Percentiles rank a stretch among this genome's conserved stretches.
Evolutionary conservation across 2,329 filamentous ascomycete genomes (phyloP).

Genomic region (Arthrobotrys musiformis): DNA sequence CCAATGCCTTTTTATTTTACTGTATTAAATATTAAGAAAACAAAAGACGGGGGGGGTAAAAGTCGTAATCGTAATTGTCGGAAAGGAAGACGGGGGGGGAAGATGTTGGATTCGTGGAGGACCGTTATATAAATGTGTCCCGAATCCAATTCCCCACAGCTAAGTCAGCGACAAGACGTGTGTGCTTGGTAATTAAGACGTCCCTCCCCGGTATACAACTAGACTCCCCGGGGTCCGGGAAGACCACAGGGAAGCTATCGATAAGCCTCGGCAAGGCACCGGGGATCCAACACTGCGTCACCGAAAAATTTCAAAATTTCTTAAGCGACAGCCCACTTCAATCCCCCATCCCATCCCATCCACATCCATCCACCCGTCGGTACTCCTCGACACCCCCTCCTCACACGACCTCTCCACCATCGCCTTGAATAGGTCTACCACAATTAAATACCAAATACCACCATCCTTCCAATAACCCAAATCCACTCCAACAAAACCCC

Average conservation of each 20-base stretch:
- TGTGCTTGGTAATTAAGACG: conserved; percentile 43
- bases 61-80: too few species aligned
- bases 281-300: conserved; percentile 31
- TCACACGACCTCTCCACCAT: conserved; percentile 14
- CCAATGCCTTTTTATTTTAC: background rate
- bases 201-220: background rate
- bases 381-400: background rate
- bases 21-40: background rate
- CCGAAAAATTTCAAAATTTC: conserved; percentile 50
- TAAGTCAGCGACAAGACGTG: background rate
- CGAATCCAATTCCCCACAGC: conserved; percentile 23
- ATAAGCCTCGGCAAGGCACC: background rate
- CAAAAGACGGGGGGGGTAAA: background rate
- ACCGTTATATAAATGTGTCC: conserved; percentile 31
- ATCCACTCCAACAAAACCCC: too few species aligned
- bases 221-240: background rate
- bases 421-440: background rate
- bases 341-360: conserved; percentile 14
- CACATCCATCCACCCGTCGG: background rate
- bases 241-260: background rate
- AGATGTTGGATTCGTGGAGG: too few species aligned
- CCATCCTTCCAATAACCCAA: background rate
- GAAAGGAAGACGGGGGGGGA: too few species aligned
- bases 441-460: background rate
- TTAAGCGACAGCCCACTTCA: conserved; percentile 39